Evolutionary conservation across 1,139 yeast genomes (phyloP), one percentile per base, ranked within the genome.

Genomic region (Sugiyamaella novakii): DNA sequence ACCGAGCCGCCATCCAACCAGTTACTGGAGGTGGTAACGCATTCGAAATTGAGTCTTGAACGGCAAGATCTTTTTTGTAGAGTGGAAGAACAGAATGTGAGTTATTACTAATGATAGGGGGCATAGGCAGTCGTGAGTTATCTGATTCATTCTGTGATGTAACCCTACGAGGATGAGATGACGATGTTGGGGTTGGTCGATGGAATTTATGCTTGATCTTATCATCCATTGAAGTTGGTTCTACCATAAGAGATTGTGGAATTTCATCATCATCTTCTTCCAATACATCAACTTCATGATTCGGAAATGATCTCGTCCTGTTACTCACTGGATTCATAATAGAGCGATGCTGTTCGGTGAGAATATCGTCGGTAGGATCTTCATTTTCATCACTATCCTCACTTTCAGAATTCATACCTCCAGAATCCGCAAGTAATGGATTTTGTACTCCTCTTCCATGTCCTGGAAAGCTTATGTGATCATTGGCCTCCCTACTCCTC

Each of bases 171-270:
- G 27, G 12, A 22, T 34, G 38, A 4, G 38, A 12, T 19, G 38
- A 5, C 5, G 38, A 24, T 21, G 12, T 22, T 12, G 17, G 38
- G 38, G 17, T 7, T 34, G 38, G 19, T n/a, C 11, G 27, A 10
- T 15, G 12, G 15, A 12, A 18, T 18, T 21, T 18, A 8, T 7
- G 4, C 7, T 4, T 19, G 17, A 3, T 10, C n/a, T 34, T 15
- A 12, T 17, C 22, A 4, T 12, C 17, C 18, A 29, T 22, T 17
- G 43, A 24, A 28, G 27, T n/a, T 19, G 31, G 33, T 15, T 42
- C 46, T 3, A 62, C 59, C 64, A 64, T 55, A 11, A 64, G 54
- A 1, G 67, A 64, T 48, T 59, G 46, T 6, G 67, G 66, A 1
- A 58, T 65, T 12, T 56, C 54, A 30, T 25, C 30, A 6, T 24